Evolutionary conservation across 179 eudicot species (phyloP), one percentile per base, ranked within the genome.

Genomic region (Nepenthes alata): DNA sequence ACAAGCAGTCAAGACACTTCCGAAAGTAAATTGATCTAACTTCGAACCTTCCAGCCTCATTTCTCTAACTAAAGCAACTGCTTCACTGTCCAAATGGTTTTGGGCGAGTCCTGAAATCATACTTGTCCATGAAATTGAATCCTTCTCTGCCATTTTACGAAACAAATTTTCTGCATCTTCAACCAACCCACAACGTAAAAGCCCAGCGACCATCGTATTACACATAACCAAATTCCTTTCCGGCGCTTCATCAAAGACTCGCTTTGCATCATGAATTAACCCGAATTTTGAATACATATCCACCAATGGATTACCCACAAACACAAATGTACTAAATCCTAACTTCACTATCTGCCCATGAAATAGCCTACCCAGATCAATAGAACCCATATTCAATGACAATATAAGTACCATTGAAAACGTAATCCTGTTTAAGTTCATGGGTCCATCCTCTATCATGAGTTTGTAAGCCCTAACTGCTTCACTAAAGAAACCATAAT

Each of bases 51-150:
- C 81, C 45, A 61, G 25, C 60, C 85, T 82, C 97, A 94, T 94
- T 57, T 67, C 71, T 57, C 83, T 80, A 60, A 90, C 76, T 65
- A 82, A 37, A 57, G 67, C 61, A 57, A 90, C 58, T 6, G 97
- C 86, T 79, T 87, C 86, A 66, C 68, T 71, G 10, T 81, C 75
- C 60, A 77, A 58, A 15, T 83, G 81, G 58, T 85, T 94, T 60
- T 87, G 91, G 2, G 79, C 71, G 47, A 86, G 62, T 58, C 98
- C 98, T 6, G 91, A 72, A 34, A 91, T 78, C 91, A 91, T 84
- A 38, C 86, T 80, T 15, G 99, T 94, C 99, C 97, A 94, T 0
- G 96, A 78, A 67, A 90, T 82, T 0, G 91, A 83, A 77, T 90
- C 97, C 64, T 74, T 91, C 56, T 80, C 83, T 45, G 70, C 72